These are phyloP conservation scores for Alternaria triticina DNA, from an alignment of 2,329 filamentous ascomycete genomes.

Conservation along the genomic window DNA sequence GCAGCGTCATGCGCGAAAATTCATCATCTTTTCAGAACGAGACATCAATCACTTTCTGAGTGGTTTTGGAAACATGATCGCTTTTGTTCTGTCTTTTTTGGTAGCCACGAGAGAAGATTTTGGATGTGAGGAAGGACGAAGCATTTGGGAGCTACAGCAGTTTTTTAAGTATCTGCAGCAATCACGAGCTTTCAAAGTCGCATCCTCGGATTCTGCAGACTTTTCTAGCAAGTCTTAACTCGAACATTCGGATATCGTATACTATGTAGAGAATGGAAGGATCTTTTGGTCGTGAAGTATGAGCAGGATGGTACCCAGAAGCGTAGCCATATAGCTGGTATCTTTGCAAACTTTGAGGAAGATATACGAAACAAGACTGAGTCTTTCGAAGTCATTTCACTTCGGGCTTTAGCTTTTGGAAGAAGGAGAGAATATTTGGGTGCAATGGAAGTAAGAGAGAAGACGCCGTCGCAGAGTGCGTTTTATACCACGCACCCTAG, in stretches of 20 bases:
- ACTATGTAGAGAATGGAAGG: background rate
- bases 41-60: rapidly evolving
- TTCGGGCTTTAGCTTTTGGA: no score
- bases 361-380: no score
- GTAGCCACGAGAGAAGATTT: no score
- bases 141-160: no score
- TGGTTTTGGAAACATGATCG: no score
- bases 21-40: background rate
- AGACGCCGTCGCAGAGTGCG: rapidly evolving
- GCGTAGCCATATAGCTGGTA: background rate
- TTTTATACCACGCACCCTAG: background rate
- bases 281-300: background rate
- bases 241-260: background rate
- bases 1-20: rapidly evolving
- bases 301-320: background rate
- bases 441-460: background rate
- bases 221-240: no score
- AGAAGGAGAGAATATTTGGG: background rate
- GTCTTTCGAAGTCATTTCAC: no score
- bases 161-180: no score
- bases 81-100: no score
- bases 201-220: no score
- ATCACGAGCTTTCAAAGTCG: background rate
- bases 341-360: no score
- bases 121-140: no score